A percentile compares a stretch with the other conserved stretches of the same genome.
Evolutionary conservation across 2,329 filamentous ascomycete species (phyloP).

Genomic region (Fusarium tjaetaba): DNA sequence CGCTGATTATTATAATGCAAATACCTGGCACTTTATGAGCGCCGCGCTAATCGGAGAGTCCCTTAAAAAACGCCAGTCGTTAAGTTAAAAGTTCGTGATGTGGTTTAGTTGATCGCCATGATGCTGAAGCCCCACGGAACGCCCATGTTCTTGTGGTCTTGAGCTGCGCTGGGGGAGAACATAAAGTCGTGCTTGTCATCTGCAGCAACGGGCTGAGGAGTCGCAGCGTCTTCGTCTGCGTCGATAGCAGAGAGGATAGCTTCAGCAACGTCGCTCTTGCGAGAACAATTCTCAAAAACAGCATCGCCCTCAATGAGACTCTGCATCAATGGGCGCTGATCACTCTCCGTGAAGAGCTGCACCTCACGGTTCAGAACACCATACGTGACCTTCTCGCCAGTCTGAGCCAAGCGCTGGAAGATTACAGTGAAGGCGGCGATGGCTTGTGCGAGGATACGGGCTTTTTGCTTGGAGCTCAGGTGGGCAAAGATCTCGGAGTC

Average conservation of each 20-base stretch:
- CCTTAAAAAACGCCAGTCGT: slow-evolving; percentile 38
- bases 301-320: slow-evolving; percentile 38
- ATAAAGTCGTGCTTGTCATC: slow-evolving; percentile 41
- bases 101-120: slow-evolving; percentile 43
- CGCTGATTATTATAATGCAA: slow-evolving; percentile 32
- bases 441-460: slow-evolving; percentile 40
- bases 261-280: slow-evolving; percentile 34
- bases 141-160: slow-evolving; percentile 43
- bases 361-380: slow-evolving; percentile 43
- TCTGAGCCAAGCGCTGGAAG: slow-evolving; percentile 40
- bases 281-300: slow-evolving; percentile 38
- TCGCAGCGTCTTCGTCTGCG: slow-evolving; percentile 38
- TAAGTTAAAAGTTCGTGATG: slow-evolving; percentile 27
- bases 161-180: slow-evolving; percentile 34
- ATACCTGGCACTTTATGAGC: slow-evolving; percentile 27
- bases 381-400: slow-evolving; percentile 34
- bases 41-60: slow-evolving; percentile 24
- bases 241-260: slow-evolving; percentile 42
- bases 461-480: slow-evolving; percentile 38
- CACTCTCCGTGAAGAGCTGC: slow-evolving; percentile 43
- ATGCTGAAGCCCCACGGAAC: slow-evolving; percentile 41
- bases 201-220: slow-evolving; percentile 36
- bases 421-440: slow-evolving; percentile 39
- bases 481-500: slow-evolving; percentile 43
- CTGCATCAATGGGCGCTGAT: slow-evolving; percentile 42